These are phyloP conservation scores for Puccinellia tenuiflora DNA, from an alignment of 176 grass and related monocot genomes.

Conservation along the genomic window DNA sequence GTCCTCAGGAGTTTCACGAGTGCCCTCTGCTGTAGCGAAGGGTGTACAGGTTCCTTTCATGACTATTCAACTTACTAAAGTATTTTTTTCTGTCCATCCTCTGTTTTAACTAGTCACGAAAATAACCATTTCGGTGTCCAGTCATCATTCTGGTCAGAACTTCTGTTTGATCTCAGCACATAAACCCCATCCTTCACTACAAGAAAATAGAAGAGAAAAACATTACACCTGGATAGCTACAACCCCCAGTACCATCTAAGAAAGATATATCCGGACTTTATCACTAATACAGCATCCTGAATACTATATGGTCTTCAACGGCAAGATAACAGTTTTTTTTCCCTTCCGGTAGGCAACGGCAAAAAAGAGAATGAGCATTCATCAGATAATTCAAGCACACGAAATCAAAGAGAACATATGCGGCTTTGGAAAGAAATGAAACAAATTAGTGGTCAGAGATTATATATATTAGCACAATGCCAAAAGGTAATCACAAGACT, in stretches of 20 bases:
- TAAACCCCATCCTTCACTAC: background rate
- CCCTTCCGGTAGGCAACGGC: background rate
- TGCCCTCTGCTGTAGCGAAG: background rate
- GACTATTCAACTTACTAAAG: background rate
- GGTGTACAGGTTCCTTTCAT: background rate
- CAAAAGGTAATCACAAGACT: slow-evolving; percentile 4
- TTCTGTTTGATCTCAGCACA: background rate
- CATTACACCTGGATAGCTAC: background rate
- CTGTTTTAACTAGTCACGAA: background rate
- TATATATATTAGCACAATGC: slow-evolving; percentile 18
- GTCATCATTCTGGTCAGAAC: background rate
- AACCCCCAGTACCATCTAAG: background rate
- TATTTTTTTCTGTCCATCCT: background rate
- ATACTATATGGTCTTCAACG: background rate
- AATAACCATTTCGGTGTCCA: background rate
- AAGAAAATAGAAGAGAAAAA: background rate
- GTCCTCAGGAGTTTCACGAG: background rate
- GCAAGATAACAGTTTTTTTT: background rate
- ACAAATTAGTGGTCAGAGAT: slow-evolving; percentile 27
- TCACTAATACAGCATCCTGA: background rate
- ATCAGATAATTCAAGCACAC: slow-evolving; percentile 6
- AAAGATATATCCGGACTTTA: slow-evolving; percentile 1
- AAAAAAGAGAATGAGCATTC: background rate
- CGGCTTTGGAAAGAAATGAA: slow-evolving; percentile 23
- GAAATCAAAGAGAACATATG: slow-evolving; percentile 30